These are phyloP conservation scores for Nevesoporus exiguus DNA, from an alignment of 768 basidiomycete species.

Conservation along the genomic window DNA sequence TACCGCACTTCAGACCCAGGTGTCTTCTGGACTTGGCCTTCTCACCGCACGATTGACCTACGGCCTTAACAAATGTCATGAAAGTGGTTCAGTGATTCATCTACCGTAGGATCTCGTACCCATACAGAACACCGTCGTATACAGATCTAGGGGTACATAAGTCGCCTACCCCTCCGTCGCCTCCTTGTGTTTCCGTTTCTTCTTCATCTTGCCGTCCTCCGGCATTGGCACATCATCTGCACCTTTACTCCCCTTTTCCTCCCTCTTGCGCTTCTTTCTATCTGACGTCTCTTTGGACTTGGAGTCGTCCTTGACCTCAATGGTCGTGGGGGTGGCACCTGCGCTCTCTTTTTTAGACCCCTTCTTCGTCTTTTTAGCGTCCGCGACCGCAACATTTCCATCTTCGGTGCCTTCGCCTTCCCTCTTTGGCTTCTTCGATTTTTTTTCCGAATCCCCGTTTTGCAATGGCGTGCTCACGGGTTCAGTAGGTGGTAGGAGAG, in stretches of 20 bases:
- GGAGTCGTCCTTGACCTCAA: conserved; percentile 14
- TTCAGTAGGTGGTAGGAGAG: conserved; percentile 8
- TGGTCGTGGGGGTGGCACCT: conserved; percentile 2
- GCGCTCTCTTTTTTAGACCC: conserved; percentile 11
- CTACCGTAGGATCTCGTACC: neutral
- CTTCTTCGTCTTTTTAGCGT: conserved; percentile 27
- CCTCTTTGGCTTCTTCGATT: conserved; percentile 37
- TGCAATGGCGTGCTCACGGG: conserved; percentile 4
- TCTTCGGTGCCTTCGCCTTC: conserved; percentile 8
- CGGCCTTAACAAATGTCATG: neutral
- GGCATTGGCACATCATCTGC: conserved; percentile 10
- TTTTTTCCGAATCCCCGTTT: conserved; percentile 10
- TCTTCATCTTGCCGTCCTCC: conserved; percentile 29
- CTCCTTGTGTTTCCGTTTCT: conserved; percentile 28
- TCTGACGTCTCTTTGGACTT: conserved; percentile 7
- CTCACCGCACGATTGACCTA: too few relatives aligned
- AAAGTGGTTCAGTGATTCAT: neutral
- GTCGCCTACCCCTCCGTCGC: neutral
- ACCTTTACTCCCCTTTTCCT: conserved; percentile 10
- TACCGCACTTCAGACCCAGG: too few relatives aligned
- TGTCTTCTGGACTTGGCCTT: too few relatives aligned
- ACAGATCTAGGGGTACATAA: too few relatives aligned
- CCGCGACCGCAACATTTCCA: conserved; percentile 5
- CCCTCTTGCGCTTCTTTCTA: conserved; percentile 28
- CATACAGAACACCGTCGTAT: too few relatives aligned